Evolutionary conservation across 495 filamentous ascomycete species (phyloP).

Genomic region (Aspergillus sclerotioniger): DNA sequence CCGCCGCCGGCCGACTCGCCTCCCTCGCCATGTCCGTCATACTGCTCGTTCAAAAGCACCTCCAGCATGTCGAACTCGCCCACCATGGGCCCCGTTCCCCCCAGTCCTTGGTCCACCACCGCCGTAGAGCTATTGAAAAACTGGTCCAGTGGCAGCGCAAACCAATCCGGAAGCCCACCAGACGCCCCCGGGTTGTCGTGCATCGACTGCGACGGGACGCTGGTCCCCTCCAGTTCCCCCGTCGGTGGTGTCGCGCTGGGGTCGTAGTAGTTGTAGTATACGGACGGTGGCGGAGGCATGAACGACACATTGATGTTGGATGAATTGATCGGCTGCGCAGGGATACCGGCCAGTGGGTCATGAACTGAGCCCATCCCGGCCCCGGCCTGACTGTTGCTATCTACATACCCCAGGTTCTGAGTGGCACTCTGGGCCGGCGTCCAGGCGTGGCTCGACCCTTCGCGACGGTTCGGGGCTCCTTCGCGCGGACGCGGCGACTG

Average conservation of each 20-base stretch:
- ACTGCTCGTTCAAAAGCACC: conserved; percentile 46
- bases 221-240: conserved; percentile 30
- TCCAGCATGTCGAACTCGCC: conserved; percentile 51
- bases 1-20: conserved; percentile 12
- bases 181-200: conserved; percentile 30
- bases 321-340: conserved; percentile 48
- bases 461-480: conserved; percentile 28
- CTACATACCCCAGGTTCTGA: conserved; percentile 32
- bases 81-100: conserved; percentile 48
- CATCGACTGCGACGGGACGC: conserved; percentile 31
- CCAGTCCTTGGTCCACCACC: conserved; percentile 49
- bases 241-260: conserved; percentile 33
- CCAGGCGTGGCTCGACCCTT: conserved; percentile 35
- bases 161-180: conserved; percentile 45
- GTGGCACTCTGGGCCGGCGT: conserved; percentile 26
- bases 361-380: conserved; percentile 33
- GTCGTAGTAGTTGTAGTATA: conserved; percentile 50
- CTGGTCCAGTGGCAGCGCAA: conserved; percentile 48
- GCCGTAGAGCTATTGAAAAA: conserved; percentile 51
- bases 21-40: conserved; percentile 37
- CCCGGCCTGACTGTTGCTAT: conserved; percentile 26
- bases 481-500: conserved; percentile 40
- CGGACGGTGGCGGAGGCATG: conserved; percentile 49
- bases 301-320: conserved; percentile 48
- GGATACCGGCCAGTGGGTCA: conserved; percentile 46